These are phyloP conservation scores for Camellia granthamiana DNA, from an alignment of 148 eudicot genomes.

Conservation along the genomic window DNA sequence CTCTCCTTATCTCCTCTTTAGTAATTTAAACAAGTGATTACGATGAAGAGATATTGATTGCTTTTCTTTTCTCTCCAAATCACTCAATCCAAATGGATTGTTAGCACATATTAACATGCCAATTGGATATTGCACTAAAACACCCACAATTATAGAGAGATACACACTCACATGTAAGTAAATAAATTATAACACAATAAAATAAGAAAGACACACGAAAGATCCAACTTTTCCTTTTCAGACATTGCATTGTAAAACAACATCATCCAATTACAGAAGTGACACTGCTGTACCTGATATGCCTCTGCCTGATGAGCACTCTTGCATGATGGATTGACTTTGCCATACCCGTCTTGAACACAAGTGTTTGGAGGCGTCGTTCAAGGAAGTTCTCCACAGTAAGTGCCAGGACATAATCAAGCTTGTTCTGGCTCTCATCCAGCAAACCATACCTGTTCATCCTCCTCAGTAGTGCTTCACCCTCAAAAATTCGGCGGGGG, in stretches of 20 bases:
- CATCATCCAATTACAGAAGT: neutral
- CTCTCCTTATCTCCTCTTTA: too few relatives aligned
- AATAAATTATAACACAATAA: too few relatives aligned
- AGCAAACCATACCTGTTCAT: constrained; percentile 58
- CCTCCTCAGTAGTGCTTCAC: constrained; percentile 70
- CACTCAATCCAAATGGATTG: too few relatives aligned
- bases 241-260: neutral
- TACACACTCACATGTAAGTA: neutral
- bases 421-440: constrained; percentile 70
- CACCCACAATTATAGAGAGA: neutral
- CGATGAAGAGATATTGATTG: too few relatives aligned
- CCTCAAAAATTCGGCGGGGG: constrained; percentile 68
- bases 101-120: too few relatives aligned
- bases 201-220: neutral
- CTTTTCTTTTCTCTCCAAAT: too few relatives aligned
- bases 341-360: constrained; percentile 75
- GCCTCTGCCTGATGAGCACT: constrained; percentile 72
- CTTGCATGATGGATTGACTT: constrained; percentile 80
- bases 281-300: constrained; percentile 44
- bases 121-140: too few relatives aligned
- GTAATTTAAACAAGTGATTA: too few relatives aligned
- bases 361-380: constrained; percentile 69
- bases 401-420: constrained; percentile 67
- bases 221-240: neutral
- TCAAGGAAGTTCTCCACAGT: constrained; percentile 76